These are phyloP conservation scores for Scorias spongiosa DNA, from an alignment of 2,329 filamentous ascomycete genomes.

Conservation along the genomic window DNA sequence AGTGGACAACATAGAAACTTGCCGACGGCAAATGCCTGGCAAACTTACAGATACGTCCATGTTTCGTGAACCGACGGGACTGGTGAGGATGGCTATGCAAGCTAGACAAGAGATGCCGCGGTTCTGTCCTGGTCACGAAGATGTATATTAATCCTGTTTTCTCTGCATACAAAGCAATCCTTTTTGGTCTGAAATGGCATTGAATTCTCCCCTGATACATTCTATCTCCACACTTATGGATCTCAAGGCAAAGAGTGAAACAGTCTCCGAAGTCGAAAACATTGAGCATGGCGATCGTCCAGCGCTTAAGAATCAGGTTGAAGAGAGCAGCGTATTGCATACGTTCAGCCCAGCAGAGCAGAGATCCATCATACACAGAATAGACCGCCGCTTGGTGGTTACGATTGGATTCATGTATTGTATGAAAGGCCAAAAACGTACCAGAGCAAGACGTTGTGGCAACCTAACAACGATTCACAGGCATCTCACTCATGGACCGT, in stretches of 20 bases:
- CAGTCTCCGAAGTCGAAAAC: background rate
- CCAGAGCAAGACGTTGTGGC: slow-evolving; percentile 36
- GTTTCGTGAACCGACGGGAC: too few species aligned
- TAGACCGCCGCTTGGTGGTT: slow-evolving; percentile 41
- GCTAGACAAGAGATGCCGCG: too few species aligned
- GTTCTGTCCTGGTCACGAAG: too few species aligned
- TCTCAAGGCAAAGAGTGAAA: background rate
- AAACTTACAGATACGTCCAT: too few species aligned
- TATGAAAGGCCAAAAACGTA: background rate
- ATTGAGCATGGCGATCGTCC: background rate
- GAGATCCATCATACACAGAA: slow-evolving; percentile 43
- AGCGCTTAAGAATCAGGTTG: background rate
- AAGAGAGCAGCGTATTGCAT: background rate
- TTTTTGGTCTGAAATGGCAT: too few species aligned
- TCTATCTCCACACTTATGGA: background rate
- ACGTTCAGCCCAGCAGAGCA: slow-evolving; percentile 1
- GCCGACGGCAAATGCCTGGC: too few species aligned
- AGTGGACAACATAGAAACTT: too few species aligned
- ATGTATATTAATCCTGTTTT: too few species aligned
- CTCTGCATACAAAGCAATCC: too few species aligned
- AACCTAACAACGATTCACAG: slow-evolving; percentile 22
- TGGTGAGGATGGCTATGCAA: too few species aligned
- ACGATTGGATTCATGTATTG: slow-evolving; percentile 22
- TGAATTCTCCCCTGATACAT: too few species aligned
- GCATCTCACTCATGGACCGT: slow-evolving; percentile 62